A percentile compares a stretch with the other conserved stretches of the same genome.
Evolutionary conservation across 345 rosid species (phyloP).

Genomic region (Linum lewisii): DNA sequence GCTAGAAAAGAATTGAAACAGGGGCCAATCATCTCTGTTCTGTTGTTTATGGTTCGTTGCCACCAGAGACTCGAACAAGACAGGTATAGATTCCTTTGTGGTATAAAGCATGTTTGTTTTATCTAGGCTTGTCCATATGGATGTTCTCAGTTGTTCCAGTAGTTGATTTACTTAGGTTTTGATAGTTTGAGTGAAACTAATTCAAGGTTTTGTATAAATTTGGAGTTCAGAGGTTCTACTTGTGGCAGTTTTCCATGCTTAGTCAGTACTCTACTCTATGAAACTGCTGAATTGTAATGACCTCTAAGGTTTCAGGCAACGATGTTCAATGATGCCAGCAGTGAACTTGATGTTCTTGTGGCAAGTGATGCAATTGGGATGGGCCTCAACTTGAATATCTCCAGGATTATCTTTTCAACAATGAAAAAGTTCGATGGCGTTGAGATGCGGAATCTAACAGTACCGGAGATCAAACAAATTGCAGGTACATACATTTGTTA

Average conservation of each 20-base stretch:
- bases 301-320: slow-evolving; percentile 64
- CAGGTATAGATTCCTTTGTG: slow-evolving; percentile 48
- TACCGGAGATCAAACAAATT: slow-evolving; percentile 89
- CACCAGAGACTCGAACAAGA: slow-evolving; percentile 85
- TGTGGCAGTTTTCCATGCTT: not conserved
- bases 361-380: slow-evolving; percentile 98
- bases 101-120: slow-evolving; percentile 11
- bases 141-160: not conserved
- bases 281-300: slow-evolving; percentile 14
- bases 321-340: slow-evolving; percentile 72
- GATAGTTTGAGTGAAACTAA: not conserved
- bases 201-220: too few relatives aligned
- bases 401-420: slow-evolving; percentile 78
- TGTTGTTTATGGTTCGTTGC: slow-evolving; percentile 89
- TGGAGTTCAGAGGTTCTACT: not conserved
- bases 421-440: slow-evolving; percentile 68
- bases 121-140: slow-evolving; percentile 1
- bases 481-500: slow-evolving; percentile 41
- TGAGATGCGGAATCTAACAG: slow-evolving; percentile 55
- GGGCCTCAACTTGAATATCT: slow-evolving; percentile 90
- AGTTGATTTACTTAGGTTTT: not conserved
- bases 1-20: slow-evolving; percentile 53
- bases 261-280: not conserved
- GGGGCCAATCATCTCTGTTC: slow-evolving; percentile 76
- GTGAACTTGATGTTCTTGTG: slow-evolving; percentile 89